phyloP scores from a whole-genome alignment of 768 basidiomycete species.

The Mycena amicta region DNA sequence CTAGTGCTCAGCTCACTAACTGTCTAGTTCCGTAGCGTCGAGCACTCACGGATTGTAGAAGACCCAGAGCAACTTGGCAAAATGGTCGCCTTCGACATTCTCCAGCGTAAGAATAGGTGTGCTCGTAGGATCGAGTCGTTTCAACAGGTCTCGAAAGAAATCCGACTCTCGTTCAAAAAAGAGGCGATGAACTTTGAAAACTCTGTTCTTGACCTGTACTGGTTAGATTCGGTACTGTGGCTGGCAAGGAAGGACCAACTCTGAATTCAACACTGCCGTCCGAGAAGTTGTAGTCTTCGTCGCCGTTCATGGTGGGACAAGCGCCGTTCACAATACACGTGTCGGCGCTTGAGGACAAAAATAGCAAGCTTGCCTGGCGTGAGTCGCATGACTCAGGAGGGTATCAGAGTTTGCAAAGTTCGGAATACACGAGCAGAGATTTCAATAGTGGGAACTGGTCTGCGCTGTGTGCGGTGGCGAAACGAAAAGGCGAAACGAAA shows the following conservation, averaged over 20 bases:
- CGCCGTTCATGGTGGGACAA: too few relatives aligned
- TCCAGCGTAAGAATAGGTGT: slow-evolving; percentile 28
- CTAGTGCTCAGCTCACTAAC: too few relatives aligned
- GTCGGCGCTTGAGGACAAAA: too few relatives aligned
- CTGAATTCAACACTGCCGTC: slow-evolving; percentile 1
- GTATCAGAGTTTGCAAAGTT: too few relatives aligned
- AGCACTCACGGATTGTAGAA: slow-evolving; percentile 51
- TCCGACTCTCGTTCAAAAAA: slow-evolving; percentile 38
- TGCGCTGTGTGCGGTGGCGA: too few relatives aligned
- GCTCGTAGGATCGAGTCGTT: slow-evolving; percentile 12
- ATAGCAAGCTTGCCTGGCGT: too few relatives aligned
- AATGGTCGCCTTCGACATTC: slow-evolving; percentile 40
- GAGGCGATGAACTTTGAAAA: slow-evolving; percentile 29
- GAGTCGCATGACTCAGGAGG: too few relatives aligned
- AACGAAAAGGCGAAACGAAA: too few relatives aligned
- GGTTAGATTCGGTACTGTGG: not conserved
- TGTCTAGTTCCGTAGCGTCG: too few relatives aligned
- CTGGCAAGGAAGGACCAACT: not conserved
- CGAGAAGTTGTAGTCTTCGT: not conserved
- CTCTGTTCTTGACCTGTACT: slow-evolving; percentile 4
- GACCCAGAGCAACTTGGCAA: slow-evolving; percentile 49
- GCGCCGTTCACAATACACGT: too few relatives aligned
- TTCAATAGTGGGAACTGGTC: too few relatives aligned
- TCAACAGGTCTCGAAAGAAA: slow-evolving; percentile 7
- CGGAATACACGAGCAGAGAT: too few relatives aligned